Evolutionary conservation across 106 monocot species (phyloP).

Genomic region (Dendrobium nobile): DNA sequence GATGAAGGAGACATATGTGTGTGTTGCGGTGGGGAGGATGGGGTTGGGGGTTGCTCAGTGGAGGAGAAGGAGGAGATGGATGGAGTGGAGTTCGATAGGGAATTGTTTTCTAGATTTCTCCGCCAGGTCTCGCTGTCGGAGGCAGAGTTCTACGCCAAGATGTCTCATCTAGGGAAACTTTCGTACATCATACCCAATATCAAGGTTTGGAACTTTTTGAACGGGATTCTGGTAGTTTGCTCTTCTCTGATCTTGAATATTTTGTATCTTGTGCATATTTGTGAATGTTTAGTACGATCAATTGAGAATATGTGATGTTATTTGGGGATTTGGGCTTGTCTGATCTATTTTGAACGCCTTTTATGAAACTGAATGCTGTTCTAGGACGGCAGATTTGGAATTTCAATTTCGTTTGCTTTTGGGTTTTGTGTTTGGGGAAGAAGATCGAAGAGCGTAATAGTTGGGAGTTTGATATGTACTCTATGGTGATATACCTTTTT

Average conservation of each 20-base stretch:
- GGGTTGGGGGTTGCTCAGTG: conserved; percentile 12
- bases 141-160: conserved; percentile 40
- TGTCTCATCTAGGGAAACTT: conserved; percentile 62
- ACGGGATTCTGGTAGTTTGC: neutral
- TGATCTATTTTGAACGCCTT: neutral
- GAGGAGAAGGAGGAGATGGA: conserved; percentile 14
- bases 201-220: conserved; percentile 32
- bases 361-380: too few relatives aligned
- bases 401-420: neutral
- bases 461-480: too few relatives aligned
- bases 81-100: conserved; percentile 36
- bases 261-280: neutral
- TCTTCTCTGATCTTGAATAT: neutral
- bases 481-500: neutral
- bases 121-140: conserved; percentile 49
- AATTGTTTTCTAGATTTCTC: conserved; percentile 60
- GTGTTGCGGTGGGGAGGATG: conserved; percentile 6
- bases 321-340: neutral
- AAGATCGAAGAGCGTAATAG: neutral
- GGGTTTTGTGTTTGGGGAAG: neutral
- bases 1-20: conserved; percentile 6
- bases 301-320: neutral
- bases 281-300: neutral
- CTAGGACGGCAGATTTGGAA: too few relatives aligned
- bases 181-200: conserved; percentile 67